Base-by-base conservation (phyloP, 352 stramenopile species). In the Thraustochytrium striatum region DNA sequence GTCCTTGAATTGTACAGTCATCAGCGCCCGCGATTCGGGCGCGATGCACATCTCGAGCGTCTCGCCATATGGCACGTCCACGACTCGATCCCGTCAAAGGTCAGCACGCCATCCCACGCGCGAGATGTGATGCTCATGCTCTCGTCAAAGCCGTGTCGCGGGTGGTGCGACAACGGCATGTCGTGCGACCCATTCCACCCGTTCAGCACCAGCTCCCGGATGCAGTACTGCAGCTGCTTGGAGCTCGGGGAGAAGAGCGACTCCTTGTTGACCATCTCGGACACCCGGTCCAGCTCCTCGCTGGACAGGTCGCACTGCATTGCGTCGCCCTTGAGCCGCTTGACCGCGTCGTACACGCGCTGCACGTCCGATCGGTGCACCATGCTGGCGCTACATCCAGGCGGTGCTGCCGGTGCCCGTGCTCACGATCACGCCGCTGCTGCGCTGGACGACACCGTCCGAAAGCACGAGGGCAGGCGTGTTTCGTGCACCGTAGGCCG, bases 131-230 rank as follows among this genome's bases (percentile, higher is more conserved):
- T 39, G 9, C 13, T 50, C 16, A 75, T 30, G 41, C 32, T 21
- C 32, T 9, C n/a, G 41, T 58, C 52, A 75, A 75, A 75, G 35
- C 65, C 65, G 36, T 75, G 65, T 32, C 68, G 58, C 30, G 65
- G 65, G 30, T 55, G 52, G 41, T 70, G 39, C 21, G 65, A 55
- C 3, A 75, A 19, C 30, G 65, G 65, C 30, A 25, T 75, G 43
- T 75, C 65, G 65, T 75, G 65, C 8, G 58, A 30, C 8, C 65
- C 65, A 32, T 75, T 61, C 65, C 65, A 75, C 1, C 65, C 41
- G 36, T 75, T 75, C 28, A 75, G 65, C 16, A 75, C 65, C 13
- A 75, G 65, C 65, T 75, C 65, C 5, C 65, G 65, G 41, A 75
- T 75, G 41, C 52, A 75, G 36, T 75, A 75, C 8, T 75, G 65